Evolutionary conservation across 176 grass and related monocot genomes (phyloP).

Genomic region (Pontederia paniculata): DNA sequence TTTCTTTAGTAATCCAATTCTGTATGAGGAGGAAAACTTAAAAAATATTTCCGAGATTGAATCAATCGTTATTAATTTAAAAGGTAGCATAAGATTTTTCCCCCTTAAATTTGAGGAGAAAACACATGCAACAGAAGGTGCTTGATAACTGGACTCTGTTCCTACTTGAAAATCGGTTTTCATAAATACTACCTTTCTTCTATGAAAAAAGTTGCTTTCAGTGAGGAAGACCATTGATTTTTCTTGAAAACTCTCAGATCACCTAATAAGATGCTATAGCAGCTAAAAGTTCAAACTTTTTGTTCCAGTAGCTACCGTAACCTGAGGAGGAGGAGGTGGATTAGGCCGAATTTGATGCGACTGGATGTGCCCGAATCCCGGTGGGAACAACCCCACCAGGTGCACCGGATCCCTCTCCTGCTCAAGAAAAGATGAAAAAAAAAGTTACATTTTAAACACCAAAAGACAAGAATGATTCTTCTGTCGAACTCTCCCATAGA

Average conservation of each 20-base stretch:
- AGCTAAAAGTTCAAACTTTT: background rate
- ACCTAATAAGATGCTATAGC: background rate
- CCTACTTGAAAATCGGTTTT: too few relatives aligned
- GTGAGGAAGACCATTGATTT: background rate
- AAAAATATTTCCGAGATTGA: too few relatives aligned
- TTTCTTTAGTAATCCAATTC: too few relatives aligned
- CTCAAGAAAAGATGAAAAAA: background rate
- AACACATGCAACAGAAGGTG: too few relatives aligned
- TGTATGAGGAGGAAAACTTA: too few relatives aligned
- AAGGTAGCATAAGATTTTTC: too few relatives aligned
- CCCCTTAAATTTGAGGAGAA: too few relatives aligned
- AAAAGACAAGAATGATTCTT: background rate
- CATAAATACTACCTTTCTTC: background rate
- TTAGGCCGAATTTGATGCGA: conserved; percentile 54
- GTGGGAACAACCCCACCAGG: conserved; percentile 51
- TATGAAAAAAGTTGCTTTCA: background rate
- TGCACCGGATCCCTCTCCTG: conserved; percentile 77
- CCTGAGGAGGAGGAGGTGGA: conserved; percentile 51
- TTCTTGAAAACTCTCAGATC: background rate
- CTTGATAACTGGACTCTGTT: too few relatives aligned
- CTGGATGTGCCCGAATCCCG: conserved; percentile 68
- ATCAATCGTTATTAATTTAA: too few relatives aligned
- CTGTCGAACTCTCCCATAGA: too few relatives aligned
- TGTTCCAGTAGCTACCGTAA: conserved; percentile 2
- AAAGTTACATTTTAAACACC: background rate